Conservation (phyloP, 2,329 filamentous ascomycete genomes). For the Xylariaceae sp. region DNA sequence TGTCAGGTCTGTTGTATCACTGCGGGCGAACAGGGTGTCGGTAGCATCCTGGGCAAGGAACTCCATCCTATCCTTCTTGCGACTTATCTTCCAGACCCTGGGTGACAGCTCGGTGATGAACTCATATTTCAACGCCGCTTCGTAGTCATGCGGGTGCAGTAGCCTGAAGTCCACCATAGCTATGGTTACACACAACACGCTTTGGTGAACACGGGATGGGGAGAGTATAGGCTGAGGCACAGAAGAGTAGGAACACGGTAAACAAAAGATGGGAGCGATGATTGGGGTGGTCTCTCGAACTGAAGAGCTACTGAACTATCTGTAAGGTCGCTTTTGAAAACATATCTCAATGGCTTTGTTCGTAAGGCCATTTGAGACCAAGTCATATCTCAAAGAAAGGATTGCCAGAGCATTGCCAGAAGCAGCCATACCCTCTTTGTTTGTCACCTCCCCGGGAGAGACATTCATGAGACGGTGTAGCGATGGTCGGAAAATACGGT, state of each 20-base stretch:
- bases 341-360: constrained; percentile 26
- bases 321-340: constrained; percentile 13
- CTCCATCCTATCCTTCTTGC: constrained; percentile 22
- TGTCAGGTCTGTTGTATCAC: constrained; percentile 3
- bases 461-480: constrained; percentile 3
- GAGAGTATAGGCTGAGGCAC: neutral
- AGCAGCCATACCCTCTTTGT: constrained; percentile 12
- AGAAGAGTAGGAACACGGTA: constrained; percentile 1
- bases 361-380: constrained; percentile 9
- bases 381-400: constrained; percentile 20
- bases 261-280: constrained; percentile 3
- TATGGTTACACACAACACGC: neutral
- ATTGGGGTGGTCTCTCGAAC: too few relatives aligned
- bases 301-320: constrained; percentile 8
- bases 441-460: constrained; percentile 7
- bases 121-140: constrained; percentile 21
- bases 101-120: constrained; percentile 24
- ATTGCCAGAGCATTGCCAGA: constrained; percentile 20
- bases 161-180: constrained; percentile 14
- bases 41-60: constrained; percentile 29
- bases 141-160: constrained; percentile 10
- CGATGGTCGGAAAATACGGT: too few relatives aligned
- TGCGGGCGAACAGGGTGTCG: constrained; percentile 12
- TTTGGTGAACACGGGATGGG: neutral
- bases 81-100: constrained; percentile 25